Percentiles rank a stretch among this genome's conserved stretches.
phyloP scores from a whole-genome alignment of 106 monocot genomes.

The Phalaenopsis equestris region DNA sequence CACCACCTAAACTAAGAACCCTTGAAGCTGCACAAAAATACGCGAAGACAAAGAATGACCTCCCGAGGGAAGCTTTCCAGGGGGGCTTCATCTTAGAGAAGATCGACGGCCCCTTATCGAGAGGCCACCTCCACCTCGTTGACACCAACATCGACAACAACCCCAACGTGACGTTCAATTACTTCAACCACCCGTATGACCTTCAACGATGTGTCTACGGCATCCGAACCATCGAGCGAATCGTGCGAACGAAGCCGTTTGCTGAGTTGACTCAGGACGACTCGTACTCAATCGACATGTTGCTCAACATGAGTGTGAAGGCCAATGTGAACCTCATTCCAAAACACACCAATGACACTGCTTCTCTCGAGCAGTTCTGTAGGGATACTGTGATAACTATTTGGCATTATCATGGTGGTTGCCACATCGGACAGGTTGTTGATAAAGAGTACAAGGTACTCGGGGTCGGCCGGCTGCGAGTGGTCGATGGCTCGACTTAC shows the following conservation, averaged over 20 bases:
- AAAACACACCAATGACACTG: constrained; percentile 49
- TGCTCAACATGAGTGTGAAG: constrained; percentile 54
- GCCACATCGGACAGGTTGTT: constrained; percentile 56
- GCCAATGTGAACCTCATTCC: constrained; percentile 70
- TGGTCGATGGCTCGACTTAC: constrained; percentile 54
- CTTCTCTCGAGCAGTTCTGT: constrained; percentile 59
- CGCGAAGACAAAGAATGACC: constrained; percentile 18
- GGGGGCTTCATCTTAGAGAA: constrained; percentile 77
- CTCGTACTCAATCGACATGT: constrained; percentile 13
- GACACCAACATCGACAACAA: constrained; percentile 33
- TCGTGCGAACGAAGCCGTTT: constrained; percentile 32
- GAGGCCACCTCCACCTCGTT: constrained; percentile 42
- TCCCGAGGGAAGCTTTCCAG: constrained; percentile 53
- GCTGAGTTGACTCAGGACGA: constrained; percentile 26
- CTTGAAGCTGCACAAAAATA: constrained; percentile 28
- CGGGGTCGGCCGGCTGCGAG: constrained; percentile 31
- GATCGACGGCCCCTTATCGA: constrained; percentile 56
- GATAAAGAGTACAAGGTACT: constrained; percentile 34
- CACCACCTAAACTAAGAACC: constrained; percentile 54
- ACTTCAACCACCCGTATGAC: constrained; percentile 58
- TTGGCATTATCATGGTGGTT: constrained; percentile 82
- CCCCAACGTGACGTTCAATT: constrained; percentile 78
- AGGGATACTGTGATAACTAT: constrained; percentile 61
- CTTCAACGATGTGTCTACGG: constrained; percentile 44
- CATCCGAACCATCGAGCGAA: constrained; percentile 35